A percentile compares a stretch with the other conserved stretches of the same genome.
These are phyloP conservation scores for Fusarium xyrophilum DNA, from an alignment of 2,329 filamentous ascomycete species.

Conservation along the genomic window DNA sequence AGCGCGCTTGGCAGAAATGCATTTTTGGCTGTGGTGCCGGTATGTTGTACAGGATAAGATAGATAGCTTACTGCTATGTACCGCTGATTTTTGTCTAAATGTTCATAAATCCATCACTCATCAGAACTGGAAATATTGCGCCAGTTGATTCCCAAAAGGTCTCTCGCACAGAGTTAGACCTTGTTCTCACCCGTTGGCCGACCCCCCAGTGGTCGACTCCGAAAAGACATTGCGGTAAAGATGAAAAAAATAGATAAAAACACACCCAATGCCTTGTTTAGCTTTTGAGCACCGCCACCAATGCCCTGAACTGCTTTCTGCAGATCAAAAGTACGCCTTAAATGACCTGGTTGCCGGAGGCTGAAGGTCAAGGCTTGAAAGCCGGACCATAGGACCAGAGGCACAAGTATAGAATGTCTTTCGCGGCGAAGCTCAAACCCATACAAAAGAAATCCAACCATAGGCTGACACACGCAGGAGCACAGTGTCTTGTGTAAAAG, in stretches of 20 bases:
- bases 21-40: conserved; percentile 14
- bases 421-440: conserved; percentile 9
- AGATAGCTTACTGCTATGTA: conserved; percentile 28
- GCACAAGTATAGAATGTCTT: conserved; percentile 1
- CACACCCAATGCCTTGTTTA: conserved; percentile 30
- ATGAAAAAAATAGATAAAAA: background rate
- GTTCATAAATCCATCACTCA: conserved; percentile 38
- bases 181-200: background rate
- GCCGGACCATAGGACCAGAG: background rate
- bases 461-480: background rate
- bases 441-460: conserved; percentile 28
- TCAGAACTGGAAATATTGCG: conserved; percentile 20
- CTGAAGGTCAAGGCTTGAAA: background rate
- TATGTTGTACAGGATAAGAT: conserved; percentile 30
- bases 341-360: conserved; percentile 6
- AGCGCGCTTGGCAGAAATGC: conserved; percentile 17
- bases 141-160: conserved; percentile 21
- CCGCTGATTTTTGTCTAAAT: conserved; percentile 34
- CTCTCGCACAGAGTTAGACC: background rate
- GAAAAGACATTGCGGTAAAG: background rate
- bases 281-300: conserved; percentile 25
- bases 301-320: conserved; percentile 29
- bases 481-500: conserved; percentile 1
- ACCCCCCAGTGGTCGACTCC: background rate
- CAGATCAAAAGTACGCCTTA: conserved; percentile 20